Evolutionary conservation across 441 rosid genomes (phyloP), one percentile per base, ranked within the genome.

Genomic region (Adansonia rubrostipa): DNA sequence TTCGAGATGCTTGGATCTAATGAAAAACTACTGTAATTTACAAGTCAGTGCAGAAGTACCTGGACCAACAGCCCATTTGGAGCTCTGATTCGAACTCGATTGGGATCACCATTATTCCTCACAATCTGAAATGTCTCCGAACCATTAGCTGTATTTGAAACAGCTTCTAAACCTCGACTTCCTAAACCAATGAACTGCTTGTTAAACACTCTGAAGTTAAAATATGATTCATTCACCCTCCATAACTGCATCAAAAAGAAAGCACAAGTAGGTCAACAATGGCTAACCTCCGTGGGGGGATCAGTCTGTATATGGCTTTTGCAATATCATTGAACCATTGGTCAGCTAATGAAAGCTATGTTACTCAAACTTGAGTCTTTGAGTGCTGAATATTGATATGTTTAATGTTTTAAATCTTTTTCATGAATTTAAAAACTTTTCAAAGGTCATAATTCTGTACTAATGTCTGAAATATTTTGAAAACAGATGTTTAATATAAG

Each of bases 191-290:
- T 28, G 57, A 84, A 87, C 57, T 78, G 76, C 70, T 79, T 78
- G 75, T 56, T 72, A 19, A 76, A 80, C 80, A 76, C 86, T 74
- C 87, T 83, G 9, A 87, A 81, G 64, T 84, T 83, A 80, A 81
- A 87, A 42, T 40, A 50, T 9, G 86, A 72, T 76, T 70, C 80
- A 11, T 82, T 79, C 65, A 84, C 74, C 70, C 87, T 87, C 89
- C 89, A 85, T 71, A 84, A 9, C 87, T 87, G 77, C 45, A 10
- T 28, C 47, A 40, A 9, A 24, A 24, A 24, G 40, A 28, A 24
- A 61, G 17, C 57, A 53, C 14, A 53, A 19, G 28, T 24, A 24
- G 0, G 51, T 24, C 1, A 24, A 24, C 28, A 0, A 24, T 24
- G 28, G 28, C 28, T 24, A 24, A 24, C 28, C 28, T 24, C 28